Conservation (phyloP, 495 filamentous ascomycete species). For the Penicillium waksmanii region DNA sequence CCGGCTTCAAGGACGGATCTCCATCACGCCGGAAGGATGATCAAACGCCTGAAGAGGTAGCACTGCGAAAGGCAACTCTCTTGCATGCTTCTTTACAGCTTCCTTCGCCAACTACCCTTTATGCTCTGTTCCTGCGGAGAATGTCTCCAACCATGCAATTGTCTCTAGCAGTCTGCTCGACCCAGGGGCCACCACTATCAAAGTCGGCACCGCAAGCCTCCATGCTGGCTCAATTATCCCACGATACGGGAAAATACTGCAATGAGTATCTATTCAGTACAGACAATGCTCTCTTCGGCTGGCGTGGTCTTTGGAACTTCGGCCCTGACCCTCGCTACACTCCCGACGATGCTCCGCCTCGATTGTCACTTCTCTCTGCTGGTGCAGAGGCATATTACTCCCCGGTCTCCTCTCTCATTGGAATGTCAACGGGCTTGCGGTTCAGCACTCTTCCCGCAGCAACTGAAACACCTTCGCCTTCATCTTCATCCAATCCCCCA, state of each 20-base stretch:
- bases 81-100: slow-evolving; percentile 86
- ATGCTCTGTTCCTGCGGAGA: slow-evolving; percentile 84
- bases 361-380: slow-evolving; percentile 62
- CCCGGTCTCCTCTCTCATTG: slow-evolving; percentile 85
- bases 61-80: slow-evolving; percentile 60
- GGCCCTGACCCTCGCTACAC: slow-evolving; percentile 71
- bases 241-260: slow-evolving; percentile 85
- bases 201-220: slow-evolving; percentile 50
- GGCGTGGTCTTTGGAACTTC: slow-evolving; percentile 92
- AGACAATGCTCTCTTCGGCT: slow-evolving; percentile 84
- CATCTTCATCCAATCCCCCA: slow-evolving; percentile 25
- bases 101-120: slow-evolving; percentile 79
- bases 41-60: slow-evolving; percentile 17
- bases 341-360: slow-evolving; percentile 24
- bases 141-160: slow-evolving; percentile 79
- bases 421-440: slow-evolving; percentile 77
- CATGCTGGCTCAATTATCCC: slow-evolving; percentile 77
- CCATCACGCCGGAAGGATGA: slow-evolving; percentile 10
- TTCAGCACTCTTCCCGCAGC: slow-evolving; percentile 92
- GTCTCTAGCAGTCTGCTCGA: slow-evolving; percentile 80
- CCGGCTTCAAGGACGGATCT: slow-evolving; percentile 18
- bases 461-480: slow-evolving; percentile 53
- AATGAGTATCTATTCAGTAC: slow-evolving; percentile 91
- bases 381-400: slow-evolving; percentile 97
- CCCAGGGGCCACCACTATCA: slow-evolving; percentile 53